These are phyloP conservation scores for Trichoderma oligosporum DNA, from an alignment of 2,329 filamentous ascomycete genomes.

Conservation along the genomic window DNA sequence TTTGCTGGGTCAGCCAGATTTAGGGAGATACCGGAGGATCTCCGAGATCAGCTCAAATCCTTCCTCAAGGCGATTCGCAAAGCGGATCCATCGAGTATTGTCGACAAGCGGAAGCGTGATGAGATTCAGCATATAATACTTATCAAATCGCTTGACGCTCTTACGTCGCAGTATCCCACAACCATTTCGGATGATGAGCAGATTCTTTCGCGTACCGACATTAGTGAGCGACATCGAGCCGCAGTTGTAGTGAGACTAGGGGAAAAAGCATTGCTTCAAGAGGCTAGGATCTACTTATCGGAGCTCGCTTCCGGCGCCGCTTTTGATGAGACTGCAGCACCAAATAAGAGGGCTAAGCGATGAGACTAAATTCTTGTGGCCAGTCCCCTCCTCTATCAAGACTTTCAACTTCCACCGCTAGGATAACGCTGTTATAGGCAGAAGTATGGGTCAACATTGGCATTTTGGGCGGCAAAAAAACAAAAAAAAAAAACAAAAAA, in stretches of 20 bases:
- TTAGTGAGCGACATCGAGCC: conserved; percentile 48
- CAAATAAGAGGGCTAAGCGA: conserved; percentile 32
- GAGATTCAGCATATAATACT: conserved; percentile 43
- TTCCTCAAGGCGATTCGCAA: conserved; percentile 50
- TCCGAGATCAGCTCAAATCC: conserved; percentile 49
- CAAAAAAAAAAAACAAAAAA: neutral
- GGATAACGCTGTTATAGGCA: neutral
- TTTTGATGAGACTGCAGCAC: conserved; percentile 24
- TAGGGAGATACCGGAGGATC: conserved; percentile 45
- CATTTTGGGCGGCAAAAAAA: neutral
- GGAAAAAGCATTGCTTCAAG: conserved; percentile 64
- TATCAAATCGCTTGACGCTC: conserved; percentile 35
- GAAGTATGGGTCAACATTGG: neutral
- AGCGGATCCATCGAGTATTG: conserved; percentile 38
- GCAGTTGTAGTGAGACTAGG: conserved; percentile 65
- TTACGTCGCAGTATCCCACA: conserved; percentile 43
- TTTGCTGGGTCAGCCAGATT: conserved; percentile 38
- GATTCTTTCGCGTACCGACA: conserved; percentile 31
- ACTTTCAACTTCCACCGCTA: neutral
- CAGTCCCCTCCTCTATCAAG: neutral
- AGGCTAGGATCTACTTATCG: conserved; percentile 41
- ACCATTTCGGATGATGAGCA: conserved; percentile 39
- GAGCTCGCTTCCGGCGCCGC: conserved; percentile 21
- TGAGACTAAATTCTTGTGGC: conserved; percentile 2
- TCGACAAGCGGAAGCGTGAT: conserved; percentile 49